Conservation (phyloP, 202 grass and related monocot species). For the Carex sylvatica region DNA sequence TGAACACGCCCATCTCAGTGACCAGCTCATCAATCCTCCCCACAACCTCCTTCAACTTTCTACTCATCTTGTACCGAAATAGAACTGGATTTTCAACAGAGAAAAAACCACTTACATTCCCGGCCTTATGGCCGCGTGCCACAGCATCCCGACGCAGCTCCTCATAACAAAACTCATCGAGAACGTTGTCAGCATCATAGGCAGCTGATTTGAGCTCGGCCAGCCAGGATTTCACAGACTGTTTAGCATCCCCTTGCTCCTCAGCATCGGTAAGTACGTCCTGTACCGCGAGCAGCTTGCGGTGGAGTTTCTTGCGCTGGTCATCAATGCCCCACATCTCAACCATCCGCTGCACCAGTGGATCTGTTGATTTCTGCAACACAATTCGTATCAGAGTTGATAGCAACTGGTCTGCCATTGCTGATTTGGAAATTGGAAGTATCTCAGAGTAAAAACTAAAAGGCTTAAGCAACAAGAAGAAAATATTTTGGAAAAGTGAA, state of each 20-base stretch:
- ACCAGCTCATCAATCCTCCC: too few relatives aligned
- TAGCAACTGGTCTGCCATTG: not conserved
- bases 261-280: conserved; percentile 17
- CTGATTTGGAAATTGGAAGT: too few relatives aligned
- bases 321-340: conserved; percentile 12
- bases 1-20: too few relatives aligned
- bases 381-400: not conserved
- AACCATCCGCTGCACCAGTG: not conserved
- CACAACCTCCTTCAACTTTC: too few relatives aligned
- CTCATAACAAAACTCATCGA: conserved; percentile 29
- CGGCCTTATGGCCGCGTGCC: not conserved
- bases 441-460: too few relatives aligned
- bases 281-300: not conserved
- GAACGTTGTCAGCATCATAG: conserved; percentile 15
- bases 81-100: too few relatives aligned
- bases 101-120: not conserved
- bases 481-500: too few relatives aligned
- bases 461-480: too few relatives aligned
- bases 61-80: too few relatives aligned
- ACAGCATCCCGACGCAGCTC: conserved; percentile 4
- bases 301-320: not conserved
- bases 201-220: conserved; percentile 18
- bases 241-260: not conserved
- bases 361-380: not conserved
- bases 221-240: conserved; percentile 16